A percentile compares a stretch with the other conserved stretches of the same genome.
These are phyloP conservation scores for Phytophthora lateralis DNA, from an alignment of 352 stramenopile species.

Conservation along the genomic window DNA sequence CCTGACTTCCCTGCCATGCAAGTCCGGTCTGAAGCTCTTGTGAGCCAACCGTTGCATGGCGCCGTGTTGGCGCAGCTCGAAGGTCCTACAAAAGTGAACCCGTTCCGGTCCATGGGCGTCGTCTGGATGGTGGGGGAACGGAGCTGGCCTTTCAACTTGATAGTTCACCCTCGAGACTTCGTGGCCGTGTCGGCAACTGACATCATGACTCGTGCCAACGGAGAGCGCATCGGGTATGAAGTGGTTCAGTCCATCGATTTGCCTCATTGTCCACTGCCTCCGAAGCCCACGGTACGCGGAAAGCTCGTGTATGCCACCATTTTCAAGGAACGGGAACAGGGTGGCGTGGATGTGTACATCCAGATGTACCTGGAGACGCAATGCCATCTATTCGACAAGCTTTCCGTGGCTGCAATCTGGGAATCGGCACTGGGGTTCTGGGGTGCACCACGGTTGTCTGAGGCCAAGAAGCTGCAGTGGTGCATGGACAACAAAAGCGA, in stretches of 20 bases:
- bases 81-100: slow-evolving; percentile 20
- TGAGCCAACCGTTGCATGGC: neutral
- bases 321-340: slow-evolving; percentile 12
- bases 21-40: slow-evolving; percentile 17
- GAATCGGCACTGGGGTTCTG: slow-evolving; percentile 11
- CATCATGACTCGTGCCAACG: slow-evolving; percentile 20
- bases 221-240: slow-evolving; percentile 41
- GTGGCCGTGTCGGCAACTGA: slow-evolving; percentile 31
- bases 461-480: slow-evolving; percentile 20
- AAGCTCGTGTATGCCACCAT: slow-evolving; percentile 9
- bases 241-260: slow-evolving; percentile 49
- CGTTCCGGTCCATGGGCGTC: slow-evolving; percentile 36
- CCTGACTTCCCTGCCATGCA: slow-evolving; percentile 14
- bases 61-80: slow-evolving; percentile 33
- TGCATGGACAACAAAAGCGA: slow-evolving; percentile 17
- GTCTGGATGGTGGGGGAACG: slow-evolving; percentile 23
- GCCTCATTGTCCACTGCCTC: slow-evolving; percentile 10
- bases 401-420: slow-evolving; percentile 12
- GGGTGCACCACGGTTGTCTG: slow-evolving; percentile 1
- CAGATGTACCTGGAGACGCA: slow-evolving; percentile 14
- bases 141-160: slow-evolving; percentile 8
- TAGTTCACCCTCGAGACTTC: slow-evolving; percentile 33
- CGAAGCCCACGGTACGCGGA: slow-evolving; percentile 17
- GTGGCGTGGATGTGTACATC: slow-evolving; percentile 17
- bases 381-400: slow-evolving; percentile 7